These are phyloP conservation scores for Hemerocallis citrina DNA, from an alignment of 106 monocot genomes.

Conservation along the genomic window DNA sequence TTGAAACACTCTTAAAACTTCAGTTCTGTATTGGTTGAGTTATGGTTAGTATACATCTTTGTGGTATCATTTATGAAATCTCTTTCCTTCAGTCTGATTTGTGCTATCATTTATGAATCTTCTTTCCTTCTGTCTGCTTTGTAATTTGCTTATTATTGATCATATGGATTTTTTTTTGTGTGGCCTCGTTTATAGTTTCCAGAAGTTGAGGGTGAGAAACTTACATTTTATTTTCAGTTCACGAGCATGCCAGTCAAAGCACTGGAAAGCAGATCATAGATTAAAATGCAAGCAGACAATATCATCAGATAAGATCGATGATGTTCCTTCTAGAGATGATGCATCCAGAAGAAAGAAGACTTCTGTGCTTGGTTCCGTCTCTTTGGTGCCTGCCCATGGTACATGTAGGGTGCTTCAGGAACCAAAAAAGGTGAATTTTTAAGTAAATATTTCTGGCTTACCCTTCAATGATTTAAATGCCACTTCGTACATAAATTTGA, in stretches of 20 bases:
- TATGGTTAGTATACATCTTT: not conserved
- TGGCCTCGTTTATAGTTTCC: not conserved
- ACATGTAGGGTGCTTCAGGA: constrained; percentile 32
- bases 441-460: not conserved
- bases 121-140: too few relatives aligned
- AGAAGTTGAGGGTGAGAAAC: not conserved
- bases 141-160: too few relatives aligned
- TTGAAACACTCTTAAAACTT: too few relatives aligned
- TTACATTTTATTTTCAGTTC: constrained; percentile 38
- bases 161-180: not conserved
- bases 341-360: constrained; percentile 26
- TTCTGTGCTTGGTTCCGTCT: constrained; percentile 23
- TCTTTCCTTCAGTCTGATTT: too few relatives aligned
- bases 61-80: too few relatives aligned
- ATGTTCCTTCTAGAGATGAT: constrained; percentile 4
- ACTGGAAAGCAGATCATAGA: constrained; percentile 57
- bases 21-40: too few relatives aligned
- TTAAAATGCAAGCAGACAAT: constrained; percentile 43
- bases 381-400: constrained; percentile 53
- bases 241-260: constrained; percentile 48
- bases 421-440: constrained; percentile 40
- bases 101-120: too few relatives aligned
- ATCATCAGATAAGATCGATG: constrained; percentile 19
- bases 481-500: not conserved
- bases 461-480: not conserved